Conservation (phyloP, 805 yeast species). For the Yarrowia sp. region DNA sequence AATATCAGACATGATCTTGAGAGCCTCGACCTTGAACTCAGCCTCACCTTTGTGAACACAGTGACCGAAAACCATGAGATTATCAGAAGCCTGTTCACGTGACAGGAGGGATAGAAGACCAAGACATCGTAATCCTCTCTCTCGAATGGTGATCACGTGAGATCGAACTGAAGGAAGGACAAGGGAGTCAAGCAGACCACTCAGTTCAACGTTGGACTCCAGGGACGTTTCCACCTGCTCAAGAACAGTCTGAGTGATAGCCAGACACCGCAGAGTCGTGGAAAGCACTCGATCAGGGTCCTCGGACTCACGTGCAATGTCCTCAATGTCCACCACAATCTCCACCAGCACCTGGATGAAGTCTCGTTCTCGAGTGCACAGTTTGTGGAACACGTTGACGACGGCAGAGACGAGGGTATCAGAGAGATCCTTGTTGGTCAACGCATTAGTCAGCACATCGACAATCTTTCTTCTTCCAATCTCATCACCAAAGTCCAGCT, state of each 20-base stretch:
- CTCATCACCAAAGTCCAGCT: slow-evolving; percentile 88
- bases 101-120: slow-evolving; percentile 83
- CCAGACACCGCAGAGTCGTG: slow-evolving; percentile 59
- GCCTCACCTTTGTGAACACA: slow-evolving; percentile 73
- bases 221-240: slow-evolving; percentile 71
- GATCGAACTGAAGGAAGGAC: slow-evolving; percentile 79
- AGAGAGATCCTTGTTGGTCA: slow-evolving; percentile 61
- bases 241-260: slow-evolving; percentile 71
- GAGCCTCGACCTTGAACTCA: slow-evolving; percentile 64
- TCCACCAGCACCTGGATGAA: slow-evolving; percentile 86
- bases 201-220: slow-evolving; percentile 67
- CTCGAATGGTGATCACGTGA: slow-evolving; percentile 60
- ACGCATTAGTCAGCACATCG: slow-evolving; percentile 56
- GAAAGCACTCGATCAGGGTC: slow-evolving; percentile 56
- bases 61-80: slow-evolving; percentile 69
- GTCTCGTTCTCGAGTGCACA: slow-evolving; percentile 82
- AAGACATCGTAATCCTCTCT: slow-evolving; percentile 73
- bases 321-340: slow-evolving; percentile 83
- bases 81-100: slow-evolving; percentile 64
- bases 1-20: slow-evolving; percentile 78
- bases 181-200: slow-evolving; percentile 74
- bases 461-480: slow-evolving; percentile 83
- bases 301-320: slow-evolving; percentile 56
- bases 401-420: slow-evolving; percentile 63
- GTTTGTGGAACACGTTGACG: slow-evolving; percentile 68